Evolutionary conservation across 805 yeast species (phyloP).

Genomic region (Nadsonia fulvescens): DNA sequence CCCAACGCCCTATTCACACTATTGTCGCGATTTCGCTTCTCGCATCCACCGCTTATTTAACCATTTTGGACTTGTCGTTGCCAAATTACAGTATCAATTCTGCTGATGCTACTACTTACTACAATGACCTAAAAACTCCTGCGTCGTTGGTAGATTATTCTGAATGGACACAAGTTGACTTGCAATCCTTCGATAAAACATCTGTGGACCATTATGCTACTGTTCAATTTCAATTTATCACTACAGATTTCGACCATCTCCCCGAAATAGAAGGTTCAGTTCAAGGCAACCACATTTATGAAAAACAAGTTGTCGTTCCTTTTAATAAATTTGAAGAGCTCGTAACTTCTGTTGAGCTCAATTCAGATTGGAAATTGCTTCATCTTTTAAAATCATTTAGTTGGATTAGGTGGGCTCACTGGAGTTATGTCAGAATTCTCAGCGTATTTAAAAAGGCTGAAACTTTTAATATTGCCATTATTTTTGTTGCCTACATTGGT

Average conservation of each 20-base stretch:
- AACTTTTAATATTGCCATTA: conserved; percentile 63
- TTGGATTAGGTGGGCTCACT: conserved; percentile 20
- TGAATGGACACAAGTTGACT: conserved; percentile 3
- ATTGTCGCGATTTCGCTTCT: conserved; percentile 52
- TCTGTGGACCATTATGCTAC: conserved; percentile 8
- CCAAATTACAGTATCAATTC: conserved; percentile 10
- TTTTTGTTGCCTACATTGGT: conserved; percentile 65
- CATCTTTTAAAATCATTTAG: conserved; percentile 14
- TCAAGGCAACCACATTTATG: conserved; percentile 8
- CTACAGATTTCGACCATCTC: conserved; percentile 1
- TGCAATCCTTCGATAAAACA: too few relatives aligned
- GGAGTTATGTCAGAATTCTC: conserved; percentile 17
- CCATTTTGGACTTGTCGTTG: conserved; percentile 28
- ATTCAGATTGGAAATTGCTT: conserved; percentile 11
- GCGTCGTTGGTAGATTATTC: conserved; percentile 7
- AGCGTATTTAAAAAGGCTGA: conserved; percentile 45
- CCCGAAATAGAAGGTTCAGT: conserved; percentile 9
- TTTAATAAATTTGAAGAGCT: conserved; percentile 15
- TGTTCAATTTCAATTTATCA: not conserved
- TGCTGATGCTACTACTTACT: conserved; percentile 10
- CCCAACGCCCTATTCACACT: conserved; percentile 74
- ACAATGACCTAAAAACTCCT: too few relatives aligned
- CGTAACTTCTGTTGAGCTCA: conserved; percentile 12
- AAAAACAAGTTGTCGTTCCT: conserved; percentile 11
- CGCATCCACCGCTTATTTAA: conserved; percentile 66